Base-by-base conservation (phyloP, 1,284 basidiomycete genomes). In the Rhodotorula mucilaginosa region DNA sequence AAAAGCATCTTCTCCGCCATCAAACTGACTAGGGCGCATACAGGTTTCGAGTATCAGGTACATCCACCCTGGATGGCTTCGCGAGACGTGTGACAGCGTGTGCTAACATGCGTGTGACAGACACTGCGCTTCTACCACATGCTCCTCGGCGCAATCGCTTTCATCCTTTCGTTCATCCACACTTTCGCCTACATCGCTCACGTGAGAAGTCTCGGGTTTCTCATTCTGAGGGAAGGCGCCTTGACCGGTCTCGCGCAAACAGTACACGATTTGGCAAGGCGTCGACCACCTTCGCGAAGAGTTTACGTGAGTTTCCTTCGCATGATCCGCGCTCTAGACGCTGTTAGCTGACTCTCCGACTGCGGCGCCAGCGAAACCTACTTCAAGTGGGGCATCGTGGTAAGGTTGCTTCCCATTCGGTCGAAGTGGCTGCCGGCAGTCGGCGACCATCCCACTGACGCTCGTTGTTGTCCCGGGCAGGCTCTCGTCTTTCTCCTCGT, bases 101-200 rank as follows among this genome's bases (percentile, higher is more conserved):
- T 34, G 39, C 56, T 29, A 10, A 63, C 59, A 2, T 3, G 39
- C 19, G 12, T 1, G 3, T 48, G 13, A 23, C 49, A 68, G 58
- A 61, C 49, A 16, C 58, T 74, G 15, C 65, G 71, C 16, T 72
- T 65, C 61, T 72, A 66, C 57, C 73, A 74, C 66, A 70, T 70
- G 34, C 54, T 72, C 58, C 49, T 74, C 49, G 73, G 68, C 8
- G 18, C 8, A 1, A 58, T 69, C 29, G 61, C 58, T 21, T 68
- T 70, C 68, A 46, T 70, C 57, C 29, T 70, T n/a, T 58, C 64
- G 5, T 60, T 70, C 52, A n/a, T 74, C 6, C 73, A 74, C 54
- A 67, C 71, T 0, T 64, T 70, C 31, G 58, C 64, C 5, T 74
- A 70, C 61, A 61, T 66, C 34, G 68, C 44, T 5, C 62, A 70